Evolutionary conservation across 148 eudicot species (phyloP).

Genomic region (Selenicereus undatus): DNA sequence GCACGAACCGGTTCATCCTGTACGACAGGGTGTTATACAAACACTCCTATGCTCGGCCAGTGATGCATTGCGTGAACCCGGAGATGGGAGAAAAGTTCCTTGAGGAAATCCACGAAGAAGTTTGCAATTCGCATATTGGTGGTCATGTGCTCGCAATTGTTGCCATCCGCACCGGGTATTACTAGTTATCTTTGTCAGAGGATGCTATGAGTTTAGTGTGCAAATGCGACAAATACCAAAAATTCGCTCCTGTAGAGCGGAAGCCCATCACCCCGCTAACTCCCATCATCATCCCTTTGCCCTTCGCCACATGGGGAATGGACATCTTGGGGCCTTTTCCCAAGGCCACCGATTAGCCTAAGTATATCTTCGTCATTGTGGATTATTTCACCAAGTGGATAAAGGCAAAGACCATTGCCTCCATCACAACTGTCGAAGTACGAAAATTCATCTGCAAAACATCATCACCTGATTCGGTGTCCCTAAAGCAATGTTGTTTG

Average conservation of each 20-base stretch:
- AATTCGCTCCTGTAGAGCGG: background rate
- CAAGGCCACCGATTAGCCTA: background rate
- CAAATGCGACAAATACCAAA: background rate
- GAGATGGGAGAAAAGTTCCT: background rate
- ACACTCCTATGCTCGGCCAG: background rate
- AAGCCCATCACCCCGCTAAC: background rate
- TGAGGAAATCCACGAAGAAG: background rate
- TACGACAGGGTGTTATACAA: background rate
- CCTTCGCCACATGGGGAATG: conserved; percentile 12
- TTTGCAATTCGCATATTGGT: background rate
- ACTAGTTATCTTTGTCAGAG: background rate
- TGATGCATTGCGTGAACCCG: background rate
- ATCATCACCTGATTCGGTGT: background rate
- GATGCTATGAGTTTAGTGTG: background rate
- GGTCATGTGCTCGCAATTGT: background rate
- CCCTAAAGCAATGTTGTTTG: background rate
- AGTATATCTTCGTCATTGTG: background rate
- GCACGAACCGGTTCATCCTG: background rate
- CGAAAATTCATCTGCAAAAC: background rate
- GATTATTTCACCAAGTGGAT: conserved; percentile 22
- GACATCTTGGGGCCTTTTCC: conserved; percentile 10
- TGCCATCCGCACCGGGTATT: background rate
- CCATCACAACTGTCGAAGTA: background rate
- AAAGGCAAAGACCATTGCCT: background rate
- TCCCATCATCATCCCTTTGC: background rate